phyloP scores from a whole-genome alignment of 202 grass and related monocot species.

The Panicum hallii region DNA sequence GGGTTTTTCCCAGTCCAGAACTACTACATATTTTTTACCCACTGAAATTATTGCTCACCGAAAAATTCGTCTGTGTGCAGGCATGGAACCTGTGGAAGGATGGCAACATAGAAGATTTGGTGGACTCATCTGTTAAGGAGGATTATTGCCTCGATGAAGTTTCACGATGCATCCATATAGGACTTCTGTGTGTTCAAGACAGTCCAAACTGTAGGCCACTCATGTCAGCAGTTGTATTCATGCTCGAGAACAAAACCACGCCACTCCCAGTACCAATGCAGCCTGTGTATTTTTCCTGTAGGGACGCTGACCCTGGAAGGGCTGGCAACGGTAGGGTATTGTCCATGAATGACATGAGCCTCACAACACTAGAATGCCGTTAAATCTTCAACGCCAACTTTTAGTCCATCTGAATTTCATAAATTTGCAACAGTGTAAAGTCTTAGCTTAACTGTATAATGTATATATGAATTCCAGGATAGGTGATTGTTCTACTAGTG shows the following conservation, averaged over 20 bases:
- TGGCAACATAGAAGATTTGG: slow-evolving; percentile 13
- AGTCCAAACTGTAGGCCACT: slow-evolving; percentile 12
- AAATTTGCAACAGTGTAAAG: too few species aligned
- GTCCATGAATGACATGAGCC: background rate
- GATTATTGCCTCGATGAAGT: slow-evolving; percentile 7
- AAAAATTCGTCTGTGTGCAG: background rate
- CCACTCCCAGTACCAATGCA: background rate
- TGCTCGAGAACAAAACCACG: slow-evolving; percentile 29
- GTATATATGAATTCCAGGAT: too few species aligned
- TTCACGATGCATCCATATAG: slow-evolving; percentile 39
- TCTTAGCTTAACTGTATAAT: too few species aligned
- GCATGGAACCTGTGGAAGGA: slow-evolving; percentile 54
- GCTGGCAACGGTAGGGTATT: too few species aligned
- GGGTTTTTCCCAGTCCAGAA: background rate
- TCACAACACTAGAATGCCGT: background rate
- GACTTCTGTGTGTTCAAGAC: slow-evolving; percentile 52
- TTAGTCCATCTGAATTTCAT: too few species aligned
- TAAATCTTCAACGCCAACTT: background rate
- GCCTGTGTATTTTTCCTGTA: background rate
- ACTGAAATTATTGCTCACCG: too few species aligned
- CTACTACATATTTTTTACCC: background rate
- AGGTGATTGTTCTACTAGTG: too few species aligned
- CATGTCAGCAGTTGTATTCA: slow-evolving; percentile 36
- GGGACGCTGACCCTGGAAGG: background rate
- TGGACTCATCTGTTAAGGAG: background rate